Base-by-base conservation (phyloP, 225 moss, liverwort and hornwort genomes). In the Bryum argenteum region DNA sequence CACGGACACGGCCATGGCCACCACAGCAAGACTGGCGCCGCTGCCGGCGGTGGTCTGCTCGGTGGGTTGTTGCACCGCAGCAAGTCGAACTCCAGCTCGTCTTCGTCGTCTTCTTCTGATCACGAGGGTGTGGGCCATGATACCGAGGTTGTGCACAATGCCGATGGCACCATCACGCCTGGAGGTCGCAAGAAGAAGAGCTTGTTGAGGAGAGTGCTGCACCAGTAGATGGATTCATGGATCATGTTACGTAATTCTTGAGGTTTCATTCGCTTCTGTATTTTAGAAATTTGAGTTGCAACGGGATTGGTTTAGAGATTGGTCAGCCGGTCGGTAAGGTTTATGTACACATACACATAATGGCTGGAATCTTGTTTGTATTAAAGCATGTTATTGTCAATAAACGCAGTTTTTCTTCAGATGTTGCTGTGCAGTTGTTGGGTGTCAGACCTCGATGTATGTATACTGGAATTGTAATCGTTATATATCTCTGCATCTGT, bases 191-290 rank as follows among this genome's bases (percentile, higher is more conserved):
- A 64, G 69, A 89, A 83, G 82, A 89, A 80, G 71, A 89, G 87
- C 10, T 18, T 87, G 71, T 44, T 89, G 41, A 24, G 69, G 65
- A 89, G 87, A 75, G 69, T 87, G 3, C 11, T 82, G 58, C 41
- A 79, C 1, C 73, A 85, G 53, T 85, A 85, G 47, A 28, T 10
- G 6, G 33, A 15, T 11, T 6, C 0, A 11, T 11, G 0, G 1
- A 12, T 0, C 0, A 20, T 12, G 14, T 7, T 1, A 8, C 5
- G 39, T 42, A 51, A 2, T 3, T 13, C 39, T 10, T 40, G 19
- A 37, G 33, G 1, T 33, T 33, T 33, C 5, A 6, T n/a, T 16
- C 2, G 1, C 10, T 18, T 58, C 64, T 73, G 78, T 71, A 78
- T 57, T 71, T 15, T 71, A 78, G 3, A 44, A 38, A 69, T 58